Evolutionary conservation across 768 basidiomycete genomes (phyloP).

Genomic region (Agaricus sinodeliciosus): DNA sequence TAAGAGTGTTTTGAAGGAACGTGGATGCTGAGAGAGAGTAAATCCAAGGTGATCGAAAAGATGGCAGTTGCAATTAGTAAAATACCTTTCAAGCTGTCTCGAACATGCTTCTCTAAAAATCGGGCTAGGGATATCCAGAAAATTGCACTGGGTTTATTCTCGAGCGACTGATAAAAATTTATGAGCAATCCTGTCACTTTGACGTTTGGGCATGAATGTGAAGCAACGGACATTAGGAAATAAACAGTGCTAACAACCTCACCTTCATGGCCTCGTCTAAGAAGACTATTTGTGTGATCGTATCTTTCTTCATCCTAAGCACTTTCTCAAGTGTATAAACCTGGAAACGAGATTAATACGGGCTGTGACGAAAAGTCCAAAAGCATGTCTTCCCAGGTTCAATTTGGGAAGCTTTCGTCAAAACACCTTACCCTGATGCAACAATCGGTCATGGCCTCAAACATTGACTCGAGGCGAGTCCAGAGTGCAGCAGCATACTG

Average conservation of each 20-base stretch:
- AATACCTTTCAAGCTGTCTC: slow-evolving; percentile 75
- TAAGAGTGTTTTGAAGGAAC: slow-evolving; percentile 87
- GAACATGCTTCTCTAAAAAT: slow-evolving; percentile 75
- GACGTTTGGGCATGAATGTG: not conserved
- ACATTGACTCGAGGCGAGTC: slow-evolving; percentile 71
- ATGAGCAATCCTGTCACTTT: not conserved
- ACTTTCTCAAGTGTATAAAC: slow-evolving; percentile 96
- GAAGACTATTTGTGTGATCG: slow-evolving; percentile 68
- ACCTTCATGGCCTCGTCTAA: slow-evolving; percentile 95
- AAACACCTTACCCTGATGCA: slow-evolving; percentile 68
- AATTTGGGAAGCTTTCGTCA: not conserved
- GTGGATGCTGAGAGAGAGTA: slow-evolving; percentile 57
- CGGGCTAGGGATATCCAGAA: slow-evolving; percentile 86
- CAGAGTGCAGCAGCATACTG: slow-evolving; percentile 83
- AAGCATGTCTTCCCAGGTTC: too few relatives aligned
- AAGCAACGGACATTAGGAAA: not conserved
- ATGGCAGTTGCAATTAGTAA: not conserved
- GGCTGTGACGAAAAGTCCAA: not conserved
- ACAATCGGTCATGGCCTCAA: slow-evolving; percentile 84
- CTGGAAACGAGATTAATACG: slow-evolving; percentile 28
- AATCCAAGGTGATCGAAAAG: not conserved
- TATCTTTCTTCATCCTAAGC: slow-evolving; percentile 80
- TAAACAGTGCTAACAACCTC: not conserved
- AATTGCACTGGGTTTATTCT: slow-evolving; percentile 83
- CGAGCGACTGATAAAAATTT: slow-evolving; percentile 50